Evolutionary conservation across 2,329 filamentous ascomycete genomes (phyloP), one percentile per base, ranked within the genome.

Genomic region (Colletotrichum coccodes): DNA sequence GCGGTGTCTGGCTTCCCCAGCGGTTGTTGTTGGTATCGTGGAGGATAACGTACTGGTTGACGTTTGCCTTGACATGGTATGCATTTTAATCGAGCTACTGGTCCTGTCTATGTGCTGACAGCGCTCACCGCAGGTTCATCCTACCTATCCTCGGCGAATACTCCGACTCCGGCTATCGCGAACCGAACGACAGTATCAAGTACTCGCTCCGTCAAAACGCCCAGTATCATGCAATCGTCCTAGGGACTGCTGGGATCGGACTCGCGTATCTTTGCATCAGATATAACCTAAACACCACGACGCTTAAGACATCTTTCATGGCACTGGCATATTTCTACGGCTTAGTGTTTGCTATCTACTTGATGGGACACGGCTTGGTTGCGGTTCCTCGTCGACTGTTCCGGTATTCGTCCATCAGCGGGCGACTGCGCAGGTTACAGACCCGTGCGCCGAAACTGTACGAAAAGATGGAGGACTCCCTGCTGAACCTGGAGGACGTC

Each of bases 321-420:
- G 95, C 96, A 16, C 84, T 98, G 68, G 93, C 95, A 42, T 99
- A 99, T 79, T 94, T 94, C 69, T 98, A 95, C 92, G 94, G 95
- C 74, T 83, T 99, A 74, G 86, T 95, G 5, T 86, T 98, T 60
- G 96, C 95, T 52, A 97, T 99, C 71, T 98, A 97, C 76, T 86
- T 99, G 46, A 98, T 99, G 95, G 96, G 96, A 7, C 96, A 99
- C 79, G 96, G 96, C 8, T 85, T 99, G 30, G 96, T 99, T 36
- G 92, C 95, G 1, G 92, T 99, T 65, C 96, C 96, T 1, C 87
- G 95, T 72, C 89, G 89, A 42, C 84, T 99, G 18, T 92, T 96
- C 75, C 90, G 92, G 68, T 92, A 94, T 76, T 92, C 94, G 36
- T 94, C 91, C 76, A 89, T 95, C 52, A 92, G 91, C 72, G 89